Conservation (phyloP, 2,329 filamentous ascomycete species). For the Penicillium frequentans region DNA sequence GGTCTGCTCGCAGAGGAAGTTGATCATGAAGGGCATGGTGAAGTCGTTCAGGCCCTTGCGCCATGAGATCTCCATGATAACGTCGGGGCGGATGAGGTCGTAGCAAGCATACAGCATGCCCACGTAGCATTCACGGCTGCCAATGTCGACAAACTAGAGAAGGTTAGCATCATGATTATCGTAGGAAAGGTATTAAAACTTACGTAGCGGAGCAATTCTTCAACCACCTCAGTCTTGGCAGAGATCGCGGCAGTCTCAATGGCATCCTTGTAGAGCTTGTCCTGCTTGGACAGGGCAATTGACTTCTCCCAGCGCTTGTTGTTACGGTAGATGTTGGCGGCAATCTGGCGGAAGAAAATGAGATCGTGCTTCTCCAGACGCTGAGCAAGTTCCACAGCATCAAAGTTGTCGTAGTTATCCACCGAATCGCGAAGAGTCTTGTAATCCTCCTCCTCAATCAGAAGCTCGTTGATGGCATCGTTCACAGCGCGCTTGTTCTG, state of each 20-base stretch:
- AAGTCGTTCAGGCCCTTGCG: constrained; percentile 92
- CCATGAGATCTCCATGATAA: constrained; percentile 96
- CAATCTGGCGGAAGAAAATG: constrained; percentile 99
- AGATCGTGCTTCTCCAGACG: constrained; percentile 96
- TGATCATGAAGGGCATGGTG: constrained; percentile 99
- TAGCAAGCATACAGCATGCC: constrained; percentile 99
- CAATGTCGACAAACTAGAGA: constrained; percentile 91
- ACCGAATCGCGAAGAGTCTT: constrained; percentile 97
- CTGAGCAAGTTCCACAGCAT: constrained; percentile 86
- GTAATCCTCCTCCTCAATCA: constrained; percentile 99
- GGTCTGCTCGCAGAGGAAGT: constrained; percentile 88
- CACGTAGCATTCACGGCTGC: constrained; percentile 98
- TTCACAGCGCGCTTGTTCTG: constrained; percentile 99
- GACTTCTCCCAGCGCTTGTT: constrained; percentile 99
- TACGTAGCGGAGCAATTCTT: constrained; percentile 95
- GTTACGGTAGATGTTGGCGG: constrained; percentile 97
- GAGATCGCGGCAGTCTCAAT: constrained; percentile 97
- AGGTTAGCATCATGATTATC: constrained; percentile 31
- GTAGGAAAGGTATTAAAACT: constrained; percentile 49
- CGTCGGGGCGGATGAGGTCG: constrained; percentile 88
- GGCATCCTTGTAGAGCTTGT: constrained; percentile 99
- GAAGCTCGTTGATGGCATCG: constrained; percentile 92
- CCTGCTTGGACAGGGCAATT: constrained; percentile 95
- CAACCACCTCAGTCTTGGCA: constrained; percentile 84
- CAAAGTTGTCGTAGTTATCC: constrained; percentile 99